Percentiles rank a stretch among this genome's conserved stretches.
Conservation (phyloP, 2,329 filamentous ascomycete species). For the Elsinoe perseae region DNA sequence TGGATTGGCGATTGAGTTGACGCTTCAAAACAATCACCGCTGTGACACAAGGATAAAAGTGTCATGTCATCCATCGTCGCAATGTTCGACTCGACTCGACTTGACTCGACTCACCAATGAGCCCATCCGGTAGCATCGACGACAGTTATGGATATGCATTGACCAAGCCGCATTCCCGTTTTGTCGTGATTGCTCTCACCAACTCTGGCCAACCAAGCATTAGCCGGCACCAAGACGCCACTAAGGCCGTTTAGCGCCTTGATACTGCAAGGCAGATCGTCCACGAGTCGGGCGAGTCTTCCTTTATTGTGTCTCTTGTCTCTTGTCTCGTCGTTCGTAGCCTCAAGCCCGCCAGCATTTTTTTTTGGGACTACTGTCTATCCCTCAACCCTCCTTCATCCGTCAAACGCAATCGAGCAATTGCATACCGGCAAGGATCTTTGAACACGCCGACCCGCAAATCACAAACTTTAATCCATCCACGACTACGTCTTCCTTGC, state of each 20-base stretch:
- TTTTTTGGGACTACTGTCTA: not conserved
- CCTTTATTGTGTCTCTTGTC: not conserved
- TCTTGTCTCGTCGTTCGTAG: not conserved
- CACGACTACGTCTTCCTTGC: not conserved
- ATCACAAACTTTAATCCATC: not conserved
- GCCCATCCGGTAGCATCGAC: not conserved
- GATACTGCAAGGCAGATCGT: slow-evolving; percentile 3
- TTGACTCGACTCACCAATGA: not conserved
- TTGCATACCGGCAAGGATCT: not conserved
- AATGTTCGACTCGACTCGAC: no score
- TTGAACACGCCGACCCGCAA: not conserved
- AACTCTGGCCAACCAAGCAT: slow-evolving; percentile 5
- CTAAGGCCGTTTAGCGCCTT: slow-evolving; percentile 10
- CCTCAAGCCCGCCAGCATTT: slow-evolving; percentile 1
- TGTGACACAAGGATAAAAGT: not conserved
- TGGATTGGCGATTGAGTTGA: not conserved
- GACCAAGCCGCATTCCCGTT: slow-evolving; percentile 9
- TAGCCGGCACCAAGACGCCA: slow-evolving; percentile 6
- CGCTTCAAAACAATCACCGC: not conserved
- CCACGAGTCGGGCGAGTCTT: not conserved
- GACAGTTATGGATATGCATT: not conserved
- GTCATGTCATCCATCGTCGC: no score
- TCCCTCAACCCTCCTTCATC: not conserved
- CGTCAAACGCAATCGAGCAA: slow-evolving; percentile 12
- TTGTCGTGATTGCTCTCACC: slow-evolving; percentile 10